These are phyloP conservation scores for Pichia cactophila DNA, from an alignment of 1,139 yeast species.

Conservation along the genomic window DNA sequence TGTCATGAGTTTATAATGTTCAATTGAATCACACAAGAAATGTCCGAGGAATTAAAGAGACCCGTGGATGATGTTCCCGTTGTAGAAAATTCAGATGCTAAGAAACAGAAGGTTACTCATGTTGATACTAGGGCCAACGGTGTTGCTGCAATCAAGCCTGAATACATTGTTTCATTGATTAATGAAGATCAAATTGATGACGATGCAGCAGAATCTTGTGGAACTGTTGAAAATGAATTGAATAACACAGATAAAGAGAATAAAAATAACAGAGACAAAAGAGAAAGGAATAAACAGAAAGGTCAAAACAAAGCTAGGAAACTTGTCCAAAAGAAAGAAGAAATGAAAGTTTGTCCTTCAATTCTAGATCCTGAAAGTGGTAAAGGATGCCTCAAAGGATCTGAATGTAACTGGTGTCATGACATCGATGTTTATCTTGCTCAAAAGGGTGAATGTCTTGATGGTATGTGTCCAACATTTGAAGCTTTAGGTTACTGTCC, in stretches of 20 bases:
- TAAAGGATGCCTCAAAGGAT: constrained; percentile 61
- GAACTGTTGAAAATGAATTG: constrained; percentile 35
- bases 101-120: constrained; percentile 3
- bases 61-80: constrained; percentile 4
- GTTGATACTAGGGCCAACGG: constrained; percentile 29
- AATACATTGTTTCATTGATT: constrained; percentile 31
- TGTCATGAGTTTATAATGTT: background rate
- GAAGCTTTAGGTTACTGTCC: constrained; percentile 84
- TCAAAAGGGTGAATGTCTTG: constrained; percentile 63
- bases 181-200: constrained; percentile 24
- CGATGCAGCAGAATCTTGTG: constrained; percentile 45
- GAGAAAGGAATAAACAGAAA: constrained; percentile 34
- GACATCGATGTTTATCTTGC: constrained; percentile 57
- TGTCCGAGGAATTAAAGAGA: constrained; percentile 11
- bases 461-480: constrained; percentile 77
- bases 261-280: constrained; percentile 7
- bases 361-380: constrained; percentile 42
- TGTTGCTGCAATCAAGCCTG: constrained; percentile 46
- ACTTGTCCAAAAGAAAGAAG: constrained; percentile 59
- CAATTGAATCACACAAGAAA: background rate
- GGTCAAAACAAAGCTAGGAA: constrained; percentile 92
- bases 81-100: background rate
- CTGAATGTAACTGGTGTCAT: constrained; percentile 70
- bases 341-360: constrained; percentile 58
- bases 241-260: constrained; percentile 29